Percentiles rank a stretch among this genome's conserved stretches.
Evolutionary conservation across 129 eudicot species (phyloP).

Genomic region (Chrysanthemum lavandulifolium): DNA sequence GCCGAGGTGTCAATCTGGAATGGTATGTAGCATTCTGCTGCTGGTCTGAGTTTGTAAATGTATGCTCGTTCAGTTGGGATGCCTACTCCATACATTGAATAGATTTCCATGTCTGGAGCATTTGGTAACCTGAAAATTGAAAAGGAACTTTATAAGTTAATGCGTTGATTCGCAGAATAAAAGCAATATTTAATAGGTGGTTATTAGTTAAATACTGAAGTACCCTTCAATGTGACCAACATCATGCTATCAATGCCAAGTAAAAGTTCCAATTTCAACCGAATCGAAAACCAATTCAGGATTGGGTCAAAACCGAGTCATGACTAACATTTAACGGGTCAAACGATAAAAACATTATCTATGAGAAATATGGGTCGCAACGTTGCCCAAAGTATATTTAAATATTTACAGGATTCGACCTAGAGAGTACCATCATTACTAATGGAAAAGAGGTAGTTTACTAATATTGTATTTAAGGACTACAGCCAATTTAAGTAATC

Average conservation of each 20-base stretch:
- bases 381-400: not conserved
- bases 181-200: not conserved
- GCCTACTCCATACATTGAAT: slow-evolving; percentile 88
- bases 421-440: not conserved
- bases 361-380: not conserved
- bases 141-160: not conserved
- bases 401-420: not conserved
- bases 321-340: not conserved
- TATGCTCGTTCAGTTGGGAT: slow-evolving; percentile 93
- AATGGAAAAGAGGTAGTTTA: slow-evolving; percentile 11
- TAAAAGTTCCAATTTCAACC: not conserved
- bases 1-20: slow-evolving; percentile 85
- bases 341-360: not conserved
- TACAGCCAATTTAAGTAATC: too few relatives aligned
- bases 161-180: not conserved
- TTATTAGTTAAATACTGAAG: not conserved
- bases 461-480: not conserved
- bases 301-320: too few relatives aligned
- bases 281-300: too few relatives aligned
- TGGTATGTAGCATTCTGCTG: slow-evolving; percentile 87
- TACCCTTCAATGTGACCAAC: not conserved
- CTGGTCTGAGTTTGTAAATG: slow-evolving; percentile 53
- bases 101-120: slow-evolving; percentile 97
- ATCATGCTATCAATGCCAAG: not conserved
- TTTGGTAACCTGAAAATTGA: slow-evolving; percentile 70